Evolutionary conservation across 306 rosid species (phyloP).

Genomic region (Casuarina cunninghamiana): DNA sequence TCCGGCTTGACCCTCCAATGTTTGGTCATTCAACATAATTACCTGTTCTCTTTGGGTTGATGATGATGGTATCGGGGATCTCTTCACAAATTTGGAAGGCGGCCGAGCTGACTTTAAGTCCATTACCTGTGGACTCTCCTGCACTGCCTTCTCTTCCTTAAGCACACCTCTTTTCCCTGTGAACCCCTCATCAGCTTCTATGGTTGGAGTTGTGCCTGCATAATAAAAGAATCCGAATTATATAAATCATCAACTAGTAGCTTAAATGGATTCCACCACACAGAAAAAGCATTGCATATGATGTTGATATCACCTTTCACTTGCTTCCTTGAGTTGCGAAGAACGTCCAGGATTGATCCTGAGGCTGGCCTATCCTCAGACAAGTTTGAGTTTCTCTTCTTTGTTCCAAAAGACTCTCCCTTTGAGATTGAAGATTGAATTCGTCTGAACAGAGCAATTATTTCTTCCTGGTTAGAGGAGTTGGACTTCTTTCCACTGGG

Average conservation of each 20-base stretch:
- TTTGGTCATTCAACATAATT: slow-evolving; percentile 13
- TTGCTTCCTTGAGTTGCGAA: slow-evolving; percentile 38
- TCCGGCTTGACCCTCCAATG: slow-evolving; percentile 6
- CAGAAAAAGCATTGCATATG: not conserved
- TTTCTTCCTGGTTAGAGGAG: slow-evolving; percentile 46
- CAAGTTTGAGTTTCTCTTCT: slow-evolving; percentile 15
- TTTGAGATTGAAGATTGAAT: slow-evolving; percentile 54
- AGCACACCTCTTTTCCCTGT: slow-evolving; percentile 21
- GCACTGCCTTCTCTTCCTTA: slow-evolving; percentile 16
- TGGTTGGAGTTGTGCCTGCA: slow-evolving; percentile 31
- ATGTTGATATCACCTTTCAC: slow-evolving; percentile 27
- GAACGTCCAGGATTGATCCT: slow-evolving; percentile 41
- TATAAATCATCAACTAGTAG: not conserved
- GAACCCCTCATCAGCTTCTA: slow-evolving; percentile 9
- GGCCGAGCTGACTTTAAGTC: slow-evolving; percentile 38
- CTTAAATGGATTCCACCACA: not conserved
- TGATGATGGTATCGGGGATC: slow-evolving; percentile 53
- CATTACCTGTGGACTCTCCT: slow-evolving; percentile 9
- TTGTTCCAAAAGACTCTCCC: slow-evolving; percentile 13
- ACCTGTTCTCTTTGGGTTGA: slow-evolving; percentile 21
- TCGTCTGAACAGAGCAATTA: slow-evolving; percentile 49
- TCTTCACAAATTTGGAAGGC: slow-evolving; percentile 53
- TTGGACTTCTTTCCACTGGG: slow-evolving; percentile 27
- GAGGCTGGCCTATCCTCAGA: slow-evolving; percentile 33
- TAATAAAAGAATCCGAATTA: slow-evolving; percentile 15